phyloP scores from a whole-genome alignment of 208 protist species.

The Vickermania ingenoplastis region DNA sequence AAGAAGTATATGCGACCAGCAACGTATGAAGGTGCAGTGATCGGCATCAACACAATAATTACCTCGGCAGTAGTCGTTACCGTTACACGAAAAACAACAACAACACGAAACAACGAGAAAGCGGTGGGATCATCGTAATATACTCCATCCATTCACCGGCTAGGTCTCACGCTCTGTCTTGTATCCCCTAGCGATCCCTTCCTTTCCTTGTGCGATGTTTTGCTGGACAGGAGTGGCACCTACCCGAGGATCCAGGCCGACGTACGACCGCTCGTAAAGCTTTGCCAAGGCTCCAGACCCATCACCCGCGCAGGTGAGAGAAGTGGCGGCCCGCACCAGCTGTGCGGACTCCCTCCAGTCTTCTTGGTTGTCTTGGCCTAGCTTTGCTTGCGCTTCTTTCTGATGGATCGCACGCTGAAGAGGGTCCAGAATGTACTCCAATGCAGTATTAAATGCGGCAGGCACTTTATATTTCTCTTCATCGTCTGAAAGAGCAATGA shows the following conservation, averaged over 20 bases:
- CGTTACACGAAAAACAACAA: too few species aligned
- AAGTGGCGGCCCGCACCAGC: neutral
- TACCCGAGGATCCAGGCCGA: constrained; percentile 61
- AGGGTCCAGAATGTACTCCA: constrained; percentile 26
- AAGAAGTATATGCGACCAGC: too few species aligned
- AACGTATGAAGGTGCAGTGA: too few species aligned
- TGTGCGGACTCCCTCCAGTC: neutral
- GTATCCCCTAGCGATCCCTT: constrained; percentile 81
- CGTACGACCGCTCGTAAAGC: constrained; percentile 60
- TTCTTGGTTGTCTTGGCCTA: neutral
- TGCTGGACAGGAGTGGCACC: constrained; percentile 71
- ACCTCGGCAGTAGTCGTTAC: too few species aligned
- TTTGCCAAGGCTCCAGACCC: constrained; percentile 39
- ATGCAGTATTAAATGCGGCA: constrained; percentile 50
- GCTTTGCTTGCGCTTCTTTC: neutral
- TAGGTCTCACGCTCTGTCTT: constrained; percentile 21
- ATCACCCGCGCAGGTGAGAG: constrained; percentile 12
- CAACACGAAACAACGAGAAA: too few species aligned
- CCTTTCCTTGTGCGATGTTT: constrained; percentile 47
- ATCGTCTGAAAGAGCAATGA: constrained; percentile 50
- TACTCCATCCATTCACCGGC: too few species aligned
- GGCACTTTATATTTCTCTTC: constrained; percentile 40
- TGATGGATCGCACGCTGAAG: constrained; percentile 13
- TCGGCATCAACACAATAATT: too few species aligned
- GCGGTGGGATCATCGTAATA: too few species aligned